Percentiles rank a stretch among this genome's conserved stretches.
phyloP scores from a whole-genome alignment of 2,329 filamentous ascomycete genomes.

The Sordariomycetes sp. region DNA sequence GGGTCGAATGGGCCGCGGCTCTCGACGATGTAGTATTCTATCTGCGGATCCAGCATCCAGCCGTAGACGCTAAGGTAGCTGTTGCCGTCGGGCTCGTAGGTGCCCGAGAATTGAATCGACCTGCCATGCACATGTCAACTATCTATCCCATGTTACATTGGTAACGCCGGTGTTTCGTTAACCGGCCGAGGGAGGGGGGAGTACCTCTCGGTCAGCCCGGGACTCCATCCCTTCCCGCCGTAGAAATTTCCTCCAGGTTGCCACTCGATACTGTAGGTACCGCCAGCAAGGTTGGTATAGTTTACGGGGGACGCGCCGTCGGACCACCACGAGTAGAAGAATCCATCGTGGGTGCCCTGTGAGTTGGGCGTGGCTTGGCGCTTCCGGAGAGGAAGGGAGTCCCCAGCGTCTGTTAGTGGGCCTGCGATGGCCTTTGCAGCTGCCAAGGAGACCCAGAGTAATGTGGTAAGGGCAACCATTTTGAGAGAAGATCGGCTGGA shows the following conservation, averaged over 20 bases:
- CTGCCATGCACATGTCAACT: neutral
- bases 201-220: constrained; percentile 19
- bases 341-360: constrained; percentile 25
- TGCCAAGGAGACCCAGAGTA: neutral
- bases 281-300: constrained; percentile 31
- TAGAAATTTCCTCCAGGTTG: constrained; percentile 38
- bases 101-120: constrained; percentile 11
- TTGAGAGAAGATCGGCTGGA: too few species aligned
- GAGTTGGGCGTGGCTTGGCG: constrained; percentile 20
- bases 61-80: constrained; percentile 25
- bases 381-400: neutral
- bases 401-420: neutral
- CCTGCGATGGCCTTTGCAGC: neutral
- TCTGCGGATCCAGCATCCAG: constrained; percentile 21
- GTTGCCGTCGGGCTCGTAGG: constrained; percentile 19
- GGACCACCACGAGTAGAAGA: constrained; percentile 38
- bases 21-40: constrained; percentile 27
- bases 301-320: constrained; percentile 29
- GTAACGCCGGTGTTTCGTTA: neutral
- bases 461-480: neutral
- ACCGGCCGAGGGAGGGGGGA: neutral
- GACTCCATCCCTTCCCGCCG: constrained; percentile 47
- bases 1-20: constrained; percentile 24
- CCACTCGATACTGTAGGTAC: constrained; percentile 34
- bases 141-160: too few species aligned